Evolutionary conservation across 2,329 filamentous ascomycete species (phyloP).

Genomic region (Hypoxylon rubiginosum): DNA sequence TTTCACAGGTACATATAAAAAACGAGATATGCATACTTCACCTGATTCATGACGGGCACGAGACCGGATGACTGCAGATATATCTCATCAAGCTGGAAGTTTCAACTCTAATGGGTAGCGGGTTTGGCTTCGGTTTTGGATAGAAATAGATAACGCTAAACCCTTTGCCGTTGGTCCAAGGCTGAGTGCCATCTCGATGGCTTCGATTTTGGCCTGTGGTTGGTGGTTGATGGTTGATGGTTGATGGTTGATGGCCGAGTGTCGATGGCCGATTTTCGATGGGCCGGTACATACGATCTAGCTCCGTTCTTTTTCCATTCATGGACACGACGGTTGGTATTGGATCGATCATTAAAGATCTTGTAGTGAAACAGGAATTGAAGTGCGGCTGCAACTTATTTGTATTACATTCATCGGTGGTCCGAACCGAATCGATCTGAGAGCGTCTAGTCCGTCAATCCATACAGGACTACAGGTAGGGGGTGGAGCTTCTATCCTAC

Average conservation of each 20-base stretch:
- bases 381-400: neutral
- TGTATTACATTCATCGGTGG: neutral
- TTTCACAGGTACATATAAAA: neutral
- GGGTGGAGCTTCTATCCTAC: conserved; percentile 20
- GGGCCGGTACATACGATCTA: neutral
- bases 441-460: neutral
- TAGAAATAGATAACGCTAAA: conserved; percentile 29
- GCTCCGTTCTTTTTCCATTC: neutral
- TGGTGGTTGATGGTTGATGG: neutral
- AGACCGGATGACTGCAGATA: neutral
- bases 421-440: neutral
- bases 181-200: conserved; percentile 15
- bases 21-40: neutral
- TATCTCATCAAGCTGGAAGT: neutral
- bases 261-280: neutral
- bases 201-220: neutral
- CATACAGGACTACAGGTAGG: neutral
- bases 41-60: neutral
- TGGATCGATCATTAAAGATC: neutral
- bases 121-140: conserved; percentile 27
- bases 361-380: neutral
- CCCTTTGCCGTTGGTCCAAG: conserved; percentile 11
- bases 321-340: neutral
- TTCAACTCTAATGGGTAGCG: conserved; percentile 2
- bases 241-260: neutral